Conservation (phyloP, 1,284 basidiomycete genomes). For the Cutaneotrichosporon cyanovorans region DNA sequence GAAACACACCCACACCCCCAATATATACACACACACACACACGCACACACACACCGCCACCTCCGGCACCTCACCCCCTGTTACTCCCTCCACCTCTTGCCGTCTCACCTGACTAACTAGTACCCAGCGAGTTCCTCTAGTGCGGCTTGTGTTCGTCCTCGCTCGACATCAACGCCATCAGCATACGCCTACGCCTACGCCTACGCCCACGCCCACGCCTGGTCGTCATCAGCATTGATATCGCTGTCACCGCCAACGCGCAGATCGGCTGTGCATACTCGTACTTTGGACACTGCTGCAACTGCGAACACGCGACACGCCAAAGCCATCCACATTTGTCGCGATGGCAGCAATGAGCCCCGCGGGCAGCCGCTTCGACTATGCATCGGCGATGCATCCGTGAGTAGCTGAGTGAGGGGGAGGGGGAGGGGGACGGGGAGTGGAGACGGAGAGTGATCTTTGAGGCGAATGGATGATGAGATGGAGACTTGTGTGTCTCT, state of each 20-base stretch:
- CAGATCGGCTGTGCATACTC: too few species aligned
- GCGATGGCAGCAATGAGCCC: conserved; percentile 8
- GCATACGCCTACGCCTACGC: too few species aligned
- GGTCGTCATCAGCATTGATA: neutral
- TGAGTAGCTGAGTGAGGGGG: conserved; percentile 4
- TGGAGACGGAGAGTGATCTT: neutral
- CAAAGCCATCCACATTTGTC: too few species aligned
- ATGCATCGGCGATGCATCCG: conserved; percentile 18
- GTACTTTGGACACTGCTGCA: too few species aligned
- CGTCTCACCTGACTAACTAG: too few species aligned
- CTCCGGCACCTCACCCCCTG: neutral
- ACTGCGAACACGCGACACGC: too few species aligned
- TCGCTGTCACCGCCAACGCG: neutral
- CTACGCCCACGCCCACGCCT: too few species aligned
- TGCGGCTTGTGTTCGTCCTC: neutral
- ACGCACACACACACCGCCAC: neutral
- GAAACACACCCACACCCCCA: neutral
- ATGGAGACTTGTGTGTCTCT: too few species aligned
- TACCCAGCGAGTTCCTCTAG: neutral
- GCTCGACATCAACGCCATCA: too few species aligned
- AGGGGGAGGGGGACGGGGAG: too few species aligned
- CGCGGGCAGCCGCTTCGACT: conserved; percentile 17
- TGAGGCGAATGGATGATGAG: too few species aligned
- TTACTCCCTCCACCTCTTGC: neutral
- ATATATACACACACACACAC: neutral